These are phyloP conservation scores for Talaromyces sp. DNA, from an alignment of 2,329 filamentous ascomycete genomes.

Conservation along the genomic window DNA sequence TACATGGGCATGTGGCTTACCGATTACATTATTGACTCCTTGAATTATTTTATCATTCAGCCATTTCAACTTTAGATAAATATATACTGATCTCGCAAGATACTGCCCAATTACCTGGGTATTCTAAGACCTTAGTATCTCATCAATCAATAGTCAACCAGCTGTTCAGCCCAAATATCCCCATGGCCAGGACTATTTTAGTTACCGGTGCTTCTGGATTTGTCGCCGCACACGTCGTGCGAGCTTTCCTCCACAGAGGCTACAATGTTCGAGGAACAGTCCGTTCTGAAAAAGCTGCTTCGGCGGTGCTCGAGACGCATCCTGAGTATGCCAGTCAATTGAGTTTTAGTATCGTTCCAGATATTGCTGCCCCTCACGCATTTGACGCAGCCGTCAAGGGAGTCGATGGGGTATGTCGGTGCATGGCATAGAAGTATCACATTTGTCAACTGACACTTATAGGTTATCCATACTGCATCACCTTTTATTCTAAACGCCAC, in stretches of 20 bases:
- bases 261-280: slow-evolving; percentile 57
- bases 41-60: too few species aligned
- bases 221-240: slow-evolving; percentile 58
- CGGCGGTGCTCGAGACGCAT: slow-evolving; percentile 53
- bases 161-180: too few species aligned
- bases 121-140: too few species aligned
- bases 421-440: not conserved
- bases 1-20: too few species aligned
- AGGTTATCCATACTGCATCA: slow-evolving; percentile 65
- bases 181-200: not conserved
- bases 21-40: too few species aligned
- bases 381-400: slow-evolving; percentile 8
- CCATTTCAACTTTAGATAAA: too few species aligned
- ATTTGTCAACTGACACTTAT: not conserved
- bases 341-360: slow-evolving; percentile 61
- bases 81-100: too few species aligned
- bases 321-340: slow-evolving; percentile 49
- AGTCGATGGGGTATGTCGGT: not conserved
- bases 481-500: slow-evolving; percentile 66
- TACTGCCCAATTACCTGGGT: too few species aligned
- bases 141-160: too few species aligned
- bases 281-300: slow-evolving; percentile 55
- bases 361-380: slow-evolving; percentile 47
- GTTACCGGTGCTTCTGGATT: slow-evolving; percentile 43
- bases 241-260: slow-evolving; percentile 47